Conservation (phyloP, 208 protist genomes). For the Leptomonas pyrrhocoris region DNA sequence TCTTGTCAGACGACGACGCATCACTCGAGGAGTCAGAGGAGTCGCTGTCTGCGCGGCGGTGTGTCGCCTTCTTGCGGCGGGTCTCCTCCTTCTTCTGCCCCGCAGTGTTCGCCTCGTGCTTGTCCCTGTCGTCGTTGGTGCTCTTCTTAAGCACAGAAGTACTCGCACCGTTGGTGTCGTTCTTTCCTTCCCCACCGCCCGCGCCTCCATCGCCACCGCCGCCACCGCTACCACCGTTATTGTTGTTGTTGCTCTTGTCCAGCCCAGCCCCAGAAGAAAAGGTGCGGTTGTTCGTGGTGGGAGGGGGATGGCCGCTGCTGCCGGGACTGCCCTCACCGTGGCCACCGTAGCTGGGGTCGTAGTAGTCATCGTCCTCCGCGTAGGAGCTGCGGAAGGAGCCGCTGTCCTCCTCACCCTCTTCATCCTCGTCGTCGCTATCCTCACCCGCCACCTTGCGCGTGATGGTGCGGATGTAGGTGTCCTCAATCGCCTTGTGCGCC, state of each 20-base stretch:
- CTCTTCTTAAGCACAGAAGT: neutral
- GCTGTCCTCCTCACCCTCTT: slow-evolving; percentile 27
- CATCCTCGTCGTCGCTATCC: slow-evolving; percentile 41
- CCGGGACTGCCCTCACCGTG: neutral
- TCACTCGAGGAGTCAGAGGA: neutral
- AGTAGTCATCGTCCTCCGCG: slow-evolving; percentile 29
- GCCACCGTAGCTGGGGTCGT: slow-evolving; percentile 19
- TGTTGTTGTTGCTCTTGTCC: slow-evolving; percentile 26
- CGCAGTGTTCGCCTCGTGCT: neutral
- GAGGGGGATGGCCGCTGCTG: neutral
- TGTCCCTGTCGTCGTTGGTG: slow-evolving; percentile 6
- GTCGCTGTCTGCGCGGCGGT: slow-evolving; percentile 5
- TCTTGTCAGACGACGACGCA: slow-evolving; percentile 3
- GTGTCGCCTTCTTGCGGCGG: neutral
- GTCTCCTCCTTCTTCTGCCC: slow-evolving; percentile 9
- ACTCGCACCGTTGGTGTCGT: neutral
- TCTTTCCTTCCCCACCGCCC: too few relatives aligned
- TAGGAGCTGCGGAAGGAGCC: slow-evolving; percentile 14
- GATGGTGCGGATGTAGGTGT: slow-evolving; percentile 88
- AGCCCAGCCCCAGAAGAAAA: neutral
- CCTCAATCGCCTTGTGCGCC: slow-evolving; percentile 69
- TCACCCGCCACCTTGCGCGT: slow-evolving; percentile 69
- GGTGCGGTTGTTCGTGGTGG: neutral
- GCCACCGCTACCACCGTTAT: neutral
- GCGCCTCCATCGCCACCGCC: neutral